Evolutionary conservation across 1,284 basidiomycete species (phyloP).

Genomic region (Malassezia nana): DNA sequence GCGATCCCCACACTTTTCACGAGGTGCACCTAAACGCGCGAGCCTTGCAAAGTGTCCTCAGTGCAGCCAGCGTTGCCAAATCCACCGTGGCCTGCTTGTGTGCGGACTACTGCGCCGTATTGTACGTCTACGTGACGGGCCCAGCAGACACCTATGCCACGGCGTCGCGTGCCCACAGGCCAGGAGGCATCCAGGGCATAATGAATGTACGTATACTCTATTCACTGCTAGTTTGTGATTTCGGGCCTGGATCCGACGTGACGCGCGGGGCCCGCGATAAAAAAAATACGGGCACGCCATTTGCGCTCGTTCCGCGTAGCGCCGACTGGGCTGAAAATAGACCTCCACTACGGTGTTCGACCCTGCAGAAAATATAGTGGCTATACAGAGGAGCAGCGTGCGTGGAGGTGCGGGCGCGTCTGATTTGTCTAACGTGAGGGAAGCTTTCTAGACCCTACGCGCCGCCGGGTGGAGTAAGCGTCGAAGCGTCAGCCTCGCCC

Average conservation of each 20-base stretch:
- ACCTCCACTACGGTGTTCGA: too few relatives aligned
- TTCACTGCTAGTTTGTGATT: not conserved
- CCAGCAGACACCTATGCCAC: not conserved
- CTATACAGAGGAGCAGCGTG: too few relatives aligned
- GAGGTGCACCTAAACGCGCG: constrained; percentile 12
- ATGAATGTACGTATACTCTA: constrained; percentile 10
- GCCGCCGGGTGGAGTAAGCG: too few relatives aligned
- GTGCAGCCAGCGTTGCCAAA: constrained; percentile 2
- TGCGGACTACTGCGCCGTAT: constrained; percentile 8
- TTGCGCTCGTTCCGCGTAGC: not conserved
- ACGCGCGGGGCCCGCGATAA: not conserved
- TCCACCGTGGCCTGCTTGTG: constrained; percentile 16
- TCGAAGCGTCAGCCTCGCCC: too few relatives aligned
- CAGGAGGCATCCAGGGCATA: not conserved
- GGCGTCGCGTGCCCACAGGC: not conserved
- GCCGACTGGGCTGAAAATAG: not conserved
- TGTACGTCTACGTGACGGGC: constrained; percentile 12
- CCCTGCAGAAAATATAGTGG: too few relatives aligned
- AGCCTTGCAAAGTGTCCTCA: constrained; percentile 11
- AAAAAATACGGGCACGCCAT: not conserved
- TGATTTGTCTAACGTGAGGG: too few relatives aligned
- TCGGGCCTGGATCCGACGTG: not conserved
- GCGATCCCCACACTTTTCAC: not conserved
- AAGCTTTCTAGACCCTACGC: too few relatives aligned
- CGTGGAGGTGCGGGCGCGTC: too few relatives aligned